These are phyloP conservation scores for Bretschneidera sinensis DNA, from an alignment of 345 rosid species.

Conservation along the genomic window DNA sequence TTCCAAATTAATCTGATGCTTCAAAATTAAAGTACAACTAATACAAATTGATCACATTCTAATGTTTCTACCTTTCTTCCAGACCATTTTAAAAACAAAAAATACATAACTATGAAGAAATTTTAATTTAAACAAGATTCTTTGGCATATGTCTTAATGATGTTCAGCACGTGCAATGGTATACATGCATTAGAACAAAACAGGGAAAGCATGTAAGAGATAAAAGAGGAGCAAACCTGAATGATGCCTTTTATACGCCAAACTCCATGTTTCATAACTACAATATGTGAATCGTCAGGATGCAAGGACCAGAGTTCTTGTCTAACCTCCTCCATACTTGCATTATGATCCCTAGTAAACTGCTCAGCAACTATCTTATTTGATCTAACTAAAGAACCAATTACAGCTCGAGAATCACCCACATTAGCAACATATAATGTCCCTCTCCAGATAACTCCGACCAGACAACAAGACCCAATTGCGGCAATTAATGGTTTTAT, in stretches of 20 bases:
- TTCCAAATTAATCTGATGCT: no score
- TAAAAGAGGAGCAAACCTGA: conserved; percentile 57
- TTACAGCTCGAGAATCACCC: conserved; percentile 97
- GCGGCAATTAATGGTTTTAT: conserved; percentile 84
- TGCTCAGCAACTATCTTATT: conserved; percentile 82
- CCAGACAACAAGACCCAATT: conserved; percentile 88
- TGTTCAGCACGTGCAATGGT: neutral
- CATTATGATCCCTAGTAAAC: conserved; percentile 82
- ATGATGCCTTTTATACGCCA: conserved; percentile 99
- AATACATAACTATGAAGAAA: no score
- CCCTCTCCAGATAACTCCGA: conserved; percentile 82
- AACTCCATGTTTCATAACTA: conserved; percentile 75
- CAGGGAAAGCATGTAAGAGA: neutral
- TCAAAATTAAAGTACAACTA: no score
- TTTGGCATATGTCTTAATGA: no score
- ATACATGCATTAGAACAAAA: neutral
- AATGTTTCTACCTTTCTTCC: no score
- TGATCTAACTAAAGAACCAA: conserved; percentile 54
- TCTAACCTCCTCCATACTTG: conserved; percentile 82
- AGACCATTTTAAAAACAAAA: no score
- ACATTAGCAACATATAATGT: conserved; percentile 76
- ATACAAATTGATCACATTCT: no score
- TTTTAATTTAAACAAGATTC: no score
- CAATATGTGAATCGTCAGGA: conserved; percentile 81
- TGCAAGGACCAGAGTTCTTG: conserved; percentile 79